These are phyloP conservation scores for Mariannaea sp. DNA, from an alignment of 2,329 filamentous ascomycete species.

Conservation along the genomic window DNA sequence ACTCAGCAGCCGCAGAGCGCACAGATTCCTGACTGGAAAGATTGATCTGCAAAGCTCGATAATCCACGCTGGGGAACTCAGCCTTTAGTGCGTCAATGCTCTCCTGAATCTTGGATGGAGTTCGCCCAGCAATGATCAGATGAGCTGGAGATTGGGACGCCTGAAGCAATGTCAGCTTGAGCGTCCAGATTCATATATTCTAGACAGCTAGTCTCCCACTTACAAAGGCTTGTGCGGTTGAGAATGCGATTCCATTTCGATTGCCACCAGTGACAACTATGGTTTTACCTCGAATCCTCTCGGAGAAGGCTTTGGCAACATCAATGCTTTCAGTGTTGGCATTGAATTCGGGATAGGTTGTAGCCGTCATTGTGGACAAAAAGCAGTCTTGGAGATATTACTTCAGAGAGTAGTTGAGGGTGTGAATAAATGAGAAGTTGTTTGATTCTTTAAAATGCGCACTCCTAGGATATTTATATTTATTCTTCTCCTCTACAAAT, in stretches of 20 bases:
- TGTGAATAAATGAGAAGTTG: not conserved
- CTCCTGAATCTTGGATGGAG: constrained; percentile 42
- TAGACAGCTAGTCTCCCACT: not conserved
- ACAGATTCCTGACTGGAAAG: constrained; percentile 47
- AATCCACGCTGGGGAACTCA: constrained; percentile 40
- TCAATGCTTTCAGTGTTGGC: constrained; percentile 25
- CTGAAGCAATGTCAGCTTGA: constrained; percentile 8
- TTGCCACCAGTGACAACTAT: constrained; percentile 47
- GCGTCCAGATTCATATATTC: not conserved
- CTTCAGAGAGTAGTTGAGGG: not conserved
- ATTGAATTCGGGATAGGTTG: constrained; percentile 30
- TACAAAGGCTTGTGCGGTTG: constrained; percentile 40
- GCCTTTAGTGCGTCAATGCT: constrained; percentile 43
- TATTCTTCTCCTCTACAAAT: not conserved
- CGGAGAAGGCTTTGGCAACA: constrained; percentile 29
- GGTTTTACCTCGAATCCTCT: constrained; percentile 38
- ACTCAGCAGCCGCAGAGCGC: constrained; percentile 42
- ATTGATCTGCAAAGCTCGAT: constrained; percentile 43
- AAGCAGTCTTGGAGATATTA: not conserved
- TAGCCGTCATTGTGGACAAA: constrained; percentile 4
- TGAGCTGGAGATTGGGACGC: constrained; percentile 39
- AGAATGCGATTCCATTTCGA: constrained; percentile 43
- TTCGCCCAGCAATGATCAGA: constrained; percentile 50
- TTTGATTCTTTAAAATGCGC: not conserved
- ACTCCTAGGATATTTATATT: constrained; percentile 2